A percentile compares a stretch with the other conserved stretches of the same genome.
phyloP scores from a whole-genome alignment of 2,329 filamentous ascomycete species.

The Ophiostoma novo-ulmi region DNA sequence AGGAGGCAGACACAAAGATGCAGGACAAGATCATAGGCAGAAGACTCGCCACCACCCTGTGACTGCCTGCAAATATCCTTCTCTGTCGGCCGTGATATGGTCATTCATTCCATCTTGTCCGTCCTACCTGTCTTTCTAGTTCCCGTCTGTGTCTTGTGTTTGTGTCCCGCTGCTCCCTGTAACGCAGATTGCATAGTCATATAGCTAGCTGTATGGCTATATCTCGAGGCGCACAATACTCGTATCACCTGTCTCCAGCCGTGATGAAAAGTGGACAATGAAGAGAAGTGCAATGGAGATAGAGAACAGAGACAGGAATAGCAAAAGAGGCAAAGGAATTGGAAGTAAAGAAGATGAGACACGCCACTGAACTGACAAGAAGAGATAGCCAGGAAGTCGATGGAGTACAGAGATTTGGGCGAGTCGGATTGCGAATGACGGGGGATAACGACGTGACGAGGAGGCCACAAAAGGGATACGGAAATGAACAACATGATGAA shows the following conservation, averaged over 20 bases:
- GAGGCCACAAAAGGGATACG: not conserved
- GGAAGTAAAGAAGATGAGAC: not conserved
- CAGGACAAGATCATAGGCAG: not conserved
- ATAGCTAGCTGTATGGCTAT: not conserved
- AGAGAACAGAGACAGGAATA: not conserved
- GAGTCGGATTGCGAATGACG: not conserved
- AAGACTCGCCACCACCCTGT: not conserved
- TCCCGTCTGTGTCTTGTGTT: not conserved
- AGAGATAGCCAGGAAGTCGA: not conserved
- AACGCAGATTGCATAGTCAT: not conserved
- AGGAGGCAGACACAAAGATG: not conserved
- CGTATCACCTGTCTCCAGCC: constrained; percentile 7
- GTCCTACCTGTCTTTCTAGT: not conserved
- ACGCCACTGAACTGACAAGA: not conserved
- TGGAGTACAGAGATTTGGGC: not conserved
- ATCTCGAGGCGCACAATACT: not conserved
- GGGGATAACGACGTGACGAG: not conserved
- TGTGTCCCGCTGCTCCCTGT: not conserved
- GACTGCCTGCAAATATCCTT: not conserved
- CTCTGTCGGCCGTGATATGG: not conserved
- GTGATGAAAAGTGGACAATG: not conserved
- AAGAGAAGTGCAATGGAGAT: not conserved
- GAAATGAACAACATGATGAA: not conserved
- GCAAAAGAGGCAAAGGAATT: not conserved
- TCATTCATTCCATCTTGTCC: not conserved